These are phyloP conservation scores for Nicotiana noctiflora DNA, from an alignment of 257 asterid genomes.

Conservation along the genomic window DNA sequence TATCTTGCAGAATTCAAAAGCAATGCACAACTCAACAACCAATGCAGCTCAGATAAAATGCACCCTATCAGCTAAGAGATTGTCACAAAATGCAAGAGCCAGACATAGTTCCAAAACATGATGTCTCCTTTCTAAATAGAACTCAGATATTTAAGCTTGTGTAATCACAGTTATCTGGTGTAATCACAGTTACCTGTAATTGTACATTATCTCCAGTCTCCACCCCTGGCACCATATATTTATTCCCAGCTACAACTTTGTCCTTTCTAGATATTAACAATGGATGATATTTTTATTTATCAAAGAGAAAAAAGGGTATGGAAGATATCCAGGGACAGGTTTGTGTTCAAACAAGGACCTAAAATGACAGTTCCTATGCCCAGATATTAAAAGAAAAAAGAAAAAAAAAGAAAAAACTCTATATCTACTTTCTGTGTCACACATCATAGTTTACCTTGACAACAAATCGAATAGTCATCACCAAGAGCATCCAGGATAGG, in stretches of 20 bases:
- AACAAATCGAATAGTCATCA: conserved; percentile 71
- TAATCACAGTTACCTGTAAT: not conserved
- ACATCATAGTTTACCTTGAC: conserved; percentile 51
- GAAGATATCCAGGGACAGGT: too few species aligned
- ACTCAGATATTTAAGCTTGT: not conserved
- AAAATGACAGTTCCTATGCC: too few species aligned
- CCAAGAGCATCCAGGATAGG: conserved; percentile 89
- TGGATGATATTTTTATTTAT: too few species aligned
- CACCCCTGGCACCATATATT: not conserved
- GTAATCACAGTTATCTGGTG: not conserved
- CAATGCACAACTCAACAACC: not conserved
- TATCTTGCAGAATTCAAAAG: not conserved
- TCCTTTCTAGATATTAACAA: too few species aligned
- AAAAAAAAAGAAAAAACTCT: too few species aligned
- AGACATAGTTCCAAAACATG: not conserved
- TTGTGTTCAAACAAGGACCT: too few species aligned
- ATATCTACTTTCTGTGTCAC: not conserved
- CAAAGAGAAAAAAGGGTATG: too few species aligned
- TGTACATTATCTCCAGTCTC: not conserved
- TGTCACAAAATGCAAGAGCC: not conserved
- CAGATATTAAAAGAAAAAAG: too few species aligned
- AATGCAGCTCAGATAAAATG: not conserved
- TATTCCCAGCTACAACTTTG: not conserved
- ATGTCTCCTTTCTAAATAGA: not conserved
- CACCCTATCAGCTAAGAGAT: not conserved